Base-by-base conservation (phyloP, 2,329 filamentous ascomycete genomes). In the Huntiella moniliformis region DNA sequence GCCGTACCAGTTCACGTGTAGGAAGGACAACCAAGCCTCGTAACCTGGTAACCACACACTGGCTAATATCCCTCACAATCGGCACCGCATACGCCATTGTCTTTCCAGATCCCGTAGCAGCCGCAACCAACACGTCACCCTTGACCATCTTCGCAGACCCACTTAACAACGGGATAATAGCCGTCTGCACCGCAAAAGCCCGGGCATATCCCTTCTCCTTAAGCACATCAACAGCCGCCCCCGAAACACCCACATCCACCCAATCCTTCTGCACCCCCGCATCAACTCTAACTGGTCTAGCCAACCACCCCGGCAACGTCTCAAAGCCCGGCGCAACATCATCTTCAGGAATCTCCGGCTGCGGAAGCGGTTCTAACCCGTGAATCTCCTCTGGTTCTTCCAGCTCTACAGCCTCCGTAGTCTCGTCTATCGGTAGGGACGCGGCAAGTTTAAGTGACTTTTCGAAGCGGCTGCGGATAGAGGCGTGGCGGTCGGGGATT, bases 91-190 rank as follows among this genome's bases (percentile, higher is more conserved):
- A 98, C 0, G 88, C 82, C 12, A 98, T 61, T 0, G 91, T 98
- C 59, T 98, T 98, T 47, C 91, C 91, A 0, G 91, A 96, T 6
- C 91, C 91, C 0, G 91, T 98, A 1, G 88, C 82, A 0, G 92
- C 91, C 5, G 86, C 91, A 2, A 98, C 79, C 38, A 93, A 79
- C 4, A 98, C 62, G 58, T 98, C 91, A 4, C 84, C 82, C 1
- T 72, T 63, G 33, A 76, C 70, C 33, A 71, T 65, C 47, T 71
- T 66, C 37, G 71, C 68, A 0, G 71, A 73, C 16, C 74, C 77
- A 3, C 93, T 66, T 4, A 98, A 69, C 36, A 93, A 67, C 1
- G 88, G 87, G 18, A 98, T 69, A 0, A 91, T 62, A 1, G 56
- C 56, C 0, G 63, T 63, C 37, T 66, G 62, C 4, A 72, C 59